phyloP scores from a whole-genome alignment of 2,329 filamentous ascomycete genomes.

The Phoma sp. region DNA sequence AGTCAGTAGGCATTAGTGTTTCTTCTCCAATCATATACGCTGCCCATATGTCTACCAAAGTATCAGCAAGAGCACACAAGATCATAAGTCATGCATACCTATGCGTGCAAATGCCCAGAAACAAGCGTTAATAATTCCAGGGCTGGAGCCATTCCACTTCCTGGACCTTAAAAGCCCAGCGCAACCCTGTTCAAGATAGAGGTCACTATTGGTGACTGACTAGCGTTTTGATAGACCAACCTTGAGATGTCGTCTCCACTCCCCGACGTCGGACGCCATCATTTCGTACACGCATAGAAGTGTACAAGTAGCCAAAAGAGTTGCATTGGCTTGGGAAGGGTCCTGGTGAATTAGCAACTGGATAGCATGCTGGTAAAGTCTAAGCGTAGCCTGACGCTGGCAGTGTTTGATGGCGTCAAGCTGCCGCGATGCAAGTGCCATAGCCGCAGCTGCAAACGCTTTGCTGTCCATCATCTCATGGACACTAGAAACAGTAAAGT shows the following conservation, averaged over 20 bases:
- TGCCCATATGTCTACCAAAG: conserved; percentile 1
- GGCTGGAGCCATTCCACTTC: conserved; percentile 2
- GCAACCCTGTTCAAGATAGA: not conserved
- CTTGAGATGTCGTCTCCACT: conserved; percentile 8
- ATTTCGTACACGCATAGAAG: conserved; percentile 5
- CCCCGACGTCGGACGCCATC: conserved; percentile 2
- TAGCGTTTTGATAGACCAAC: not conserved
- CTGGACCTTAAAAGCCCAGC: not conserved
- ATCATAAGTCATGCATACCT: not conserved
- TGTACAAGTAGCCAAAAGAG: not conserved
- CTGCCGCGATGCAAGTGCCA: conserved; percentile 6
- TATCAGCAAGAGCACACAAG: not conserved
- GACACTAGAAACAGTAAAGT: conserved; percentile 1
- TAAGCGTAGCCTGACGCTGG: not conserved
- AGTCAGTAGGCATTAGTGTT: conserved; percentile 4
- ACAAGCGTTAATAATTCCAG: not conserved
- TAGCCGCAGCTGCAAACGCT: conserved; percentile 3
- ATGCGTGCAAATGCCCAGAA: conserved; percentile 7
- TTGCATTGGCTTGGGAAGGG: not conserved
- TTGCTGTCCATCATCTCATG: conserved; percentile 5
- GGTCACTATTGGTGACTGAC: not conserved
- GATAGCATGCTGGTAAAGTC: conserved; percentile 5
- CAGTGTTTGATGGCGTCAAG: not conserved
- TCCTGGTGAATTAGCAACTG: conserved; percentile 3
- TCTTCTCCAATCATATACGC: not conserved